Base-by-base conservation (phyloP, 1,139 yeast genomes). In the Blastobotrys indianensis region DNA sequence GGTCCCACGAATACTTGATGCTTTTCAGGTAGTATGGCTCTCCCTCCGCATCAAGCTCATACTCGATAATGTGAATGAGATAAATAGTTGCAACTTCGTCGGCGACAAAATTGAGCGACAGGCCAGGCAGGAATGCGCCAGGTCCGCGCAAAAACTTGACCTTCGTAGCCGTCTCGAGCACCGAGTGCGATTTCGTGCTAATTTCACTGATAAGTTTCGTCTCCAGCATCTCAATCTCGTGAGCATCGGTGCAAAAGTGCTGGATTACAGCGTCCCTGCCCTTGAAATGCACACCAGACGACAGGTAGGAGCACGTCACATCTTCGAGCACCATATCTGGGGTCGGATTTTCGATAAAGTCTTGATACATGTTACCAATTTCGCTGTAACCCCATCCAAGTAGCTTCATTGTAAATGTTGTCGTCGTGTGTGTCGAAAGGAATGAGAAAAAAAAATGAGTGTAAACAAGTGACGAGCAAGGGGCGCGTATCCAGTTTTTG, bases 1-100 rank as follows among this genome's bases (percentile, higher is more conserved):
- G 64, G 46, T 61, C 65, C 65, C 65, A 61, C 41, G 53, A 49
- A 13, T 53, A 47, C 33, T 57, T 46, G 33, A 60, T 51, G 15
- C 52, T 41, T 17, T 49, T 38, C 25, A 60, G 59, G 7, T 20
- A 20, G 7, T 20, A 20, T 33, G 37, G 36, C 30, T 32, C 29
- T 9, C 44, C 36, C 5, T 39, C 42, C 28, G 25, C 28, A 5
- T 34, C 33, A 2, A 10, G 16, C 39, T 44, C 40, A 10, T 38
- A 42, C 16, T 40, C 51, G 15, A 61, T 59, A 16, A 54, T 44
- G 36, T 60, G 62, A 25, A 60, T 45, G 43, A 61, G 37, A 15
- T 57, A 54, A n/a, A 58, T 40, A 8, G 49, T 46, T 3, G 53
- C 59, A 32, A 55, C 52, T 37, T 58, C 57, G 44, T 59, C 63